Percentiles rank a stretch among this genome's conserved stretches.
Conservation (phyloP, 345 rosid genomes). For the Cochlearia excelsa region DNA sequence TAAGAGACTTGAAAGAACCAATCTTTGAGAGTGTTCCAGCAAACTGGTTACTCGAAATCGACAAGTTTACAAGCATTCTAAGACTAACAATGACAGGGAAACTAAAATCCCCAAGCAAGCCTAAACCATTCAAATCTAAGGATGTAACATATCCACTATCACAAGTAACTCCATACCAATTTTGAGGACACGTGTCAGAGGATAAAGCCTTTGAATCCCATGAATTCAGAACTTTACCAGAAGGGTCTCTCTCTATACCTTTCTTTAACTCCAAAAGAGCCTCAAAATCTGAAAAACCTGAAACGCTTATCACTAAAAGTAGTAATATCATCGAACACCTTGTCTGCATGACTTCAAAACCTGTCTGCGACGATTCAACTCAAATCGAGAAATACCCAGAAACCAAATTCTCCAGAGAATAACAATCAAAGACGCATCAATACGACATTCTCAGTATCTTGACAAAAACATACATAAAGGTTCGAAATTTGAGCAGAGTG, state of each 20-base stretch:
- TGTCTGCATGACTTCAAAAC: constrained; percentile 57
- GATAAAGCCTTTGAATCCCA: constrained; percentile 66
- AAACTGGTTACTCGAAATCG: constrained; percentile 60
- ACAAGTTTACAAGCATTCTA: constrained; percentile 56
- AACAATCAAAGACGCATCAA: too few species aligned
- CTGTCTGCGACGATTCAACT: too few species aligned
- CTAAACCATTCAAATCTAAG: constrained; percentile 54
- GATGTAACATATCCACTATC: constrained; percentile 56
- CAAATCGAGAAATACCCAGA: too few species aligned
- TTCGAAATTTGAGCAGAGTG: too few species aligned
- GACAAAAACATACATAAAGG: too few species aligned
- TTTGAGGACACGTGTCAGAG: constrained; percentile 64
- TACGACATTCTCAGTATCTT: too few species aligned
- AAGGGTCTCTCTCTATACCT: constrained; percentile 58
- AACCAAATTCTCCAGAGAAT: too few species aligned
- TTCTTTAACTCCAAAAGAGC: constrained; percentile 75
- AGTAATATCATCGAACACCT: constrained; percentile 43
- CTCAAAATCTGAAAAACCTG: constrained; percentile 63
- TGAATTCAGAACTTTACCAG: constrained; percentile 53
- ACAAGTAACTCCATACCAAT: constrained; percentile 80
- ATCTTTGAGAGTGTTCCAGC: constrained; percentile 64
- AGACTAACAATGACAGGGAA: constrained; percentile 54
- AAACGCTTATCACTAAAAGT: constrained; percentile 38
- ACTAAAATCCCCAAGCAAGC: constrained; percentile 66
- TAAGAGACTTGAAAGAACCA: constrained; percentile 50